These are phyloP conservation scores for Pholiota microspora DNA, from an alignment of 768 basidiomycete species.

Conservation along the genomic window DNA sequence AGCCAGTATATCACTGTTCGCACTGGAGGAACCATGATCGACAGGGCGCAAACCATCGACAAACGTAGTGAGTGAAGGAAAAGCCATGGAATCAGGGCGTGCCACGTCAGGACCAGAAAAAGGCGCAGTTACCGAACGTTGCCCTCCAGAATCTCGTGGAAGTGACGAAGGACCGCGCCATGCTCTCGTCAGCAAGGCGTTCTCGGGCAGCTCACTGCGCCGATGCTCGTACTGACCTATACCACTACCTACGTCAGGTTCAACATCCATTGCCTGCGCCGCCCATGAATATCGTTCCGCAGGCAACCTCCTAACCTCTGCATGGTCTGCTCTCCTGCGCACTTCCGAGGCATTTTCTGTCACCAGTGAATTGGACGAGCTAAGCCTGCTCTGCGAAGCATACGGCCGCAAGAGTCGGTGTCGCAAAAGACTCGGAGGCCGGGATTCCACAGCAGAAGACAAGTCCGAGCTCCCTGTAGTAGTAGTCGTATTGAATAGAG, in stretches of 20 bases:
- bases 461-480: not conserved
- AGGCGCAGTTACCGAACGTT: too few species aligned
- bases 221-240: not conserved
- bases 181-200: not conserved
- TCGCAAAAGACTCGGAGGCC: not conserved
- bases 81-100: not conserved
- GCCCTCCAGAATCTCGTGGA: too few species aligned
- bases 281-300: not conserved
- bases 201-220: not conserved
- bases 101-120: too few species aligned
- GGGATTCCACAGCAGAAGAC: not conserved
- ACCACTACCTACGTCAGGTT: not conserved
- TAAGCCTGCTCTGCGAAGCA: conserved; percentile 6
- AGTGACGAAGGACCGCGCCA: too few species aligned
- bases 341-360: conserved; percentile 44
- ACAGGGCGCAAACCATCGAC: not conserved
- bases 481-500: too few species aligned
- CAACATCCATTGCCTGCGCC: not conserved
- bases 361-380: conserved; percentile 36
- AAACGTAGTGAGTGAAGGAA: not conserved
- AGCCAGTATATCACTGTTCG: not conserved
- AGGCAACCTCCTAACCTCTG: conserved; percentile 21
- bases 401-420: conserved; percentile 2
- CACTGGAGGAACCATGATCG: not conserved
- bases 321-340: conserved; percentile 34